phyloP scores from a whole-genome alignment of 306 rosid species.

The Cyclanthera cordifolia region DNA sequence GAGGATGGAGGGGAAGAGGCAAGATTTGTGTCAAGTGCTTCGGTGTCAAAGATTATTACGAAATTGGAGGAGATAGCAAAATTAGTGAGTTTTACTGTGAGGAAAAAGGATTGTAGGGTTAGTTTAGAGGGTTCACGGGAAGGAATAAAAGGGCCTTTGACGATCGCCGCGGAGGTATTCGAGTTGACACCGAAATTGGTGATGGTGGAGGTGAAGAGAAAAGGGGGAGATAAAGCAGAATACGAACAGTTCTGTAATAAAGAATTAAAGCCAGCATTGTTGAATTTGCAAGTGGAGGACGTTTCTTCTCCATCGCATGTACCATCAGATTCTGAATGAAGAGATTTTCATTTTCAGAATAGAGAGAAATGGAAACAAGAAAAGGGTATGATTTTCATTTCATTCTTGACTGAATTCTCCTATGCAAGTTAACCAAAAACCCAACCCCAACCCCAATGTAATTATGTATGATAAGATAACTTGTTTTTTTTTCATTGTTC shows the following conservation, averaged over 20 bases:
- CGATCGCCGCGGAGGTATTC: slow-evolving; percentile 79
- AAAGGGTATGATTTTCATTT: slow-evolving; percentile 23
- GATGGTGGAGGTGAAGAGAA: slow-evolving; percentile 78
- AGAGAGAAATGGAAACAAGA: slow-evolving; percentile 1
- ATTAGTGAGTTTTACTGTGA: slow-evolving; percentile 43
- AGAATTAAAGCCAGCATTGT: slow-evolving; percentile 56
- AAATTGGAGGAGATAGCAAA: slow-evolving; percentile 78
- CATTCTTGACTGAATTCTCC: not conserved
- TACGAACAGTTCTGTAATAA: slow-evolving; percentile 50
- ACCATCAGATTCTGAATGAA: slow-evolving; percentile 19
- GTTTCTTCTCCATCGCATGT: slow-evolving; percentile 27
- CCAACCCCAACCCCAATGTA: slow-evolving; percentile 10
- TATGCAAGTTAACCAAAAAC: not conserved
- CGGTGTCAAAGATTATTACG: slow-evolving; percentile 58
- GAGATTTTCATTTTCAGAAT: not conserved
- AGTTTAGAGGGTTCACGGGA: slow-evolving; percentile 77
- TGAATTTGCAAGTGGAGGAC: slow-evolving; percentile 37
- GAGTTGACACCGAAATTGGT: slow-evolving; percentile 70
- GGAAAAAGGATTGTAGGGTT: slow-evolving; percentile 84
- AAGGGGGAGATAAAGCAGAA: slow-evolving; percentile 69
- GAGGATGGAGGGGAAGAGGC: slow-evolving; percentile 72
- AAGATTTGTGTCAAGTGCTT: slow-evolving; percentile 58
- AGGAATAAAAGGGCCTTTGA: slow-evolving; percentile 35
- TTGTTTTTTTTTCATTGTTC: slow-evolving; percentile 19
- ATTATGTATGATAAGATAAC: slow-evolving; percentile 16